Evolutionary conservation across 2,329 filamentous ascomycete species (phyloP), one percentile per base, ranked within the genome.

Genomic region (Clonostachys chloroleuca): DNA sequence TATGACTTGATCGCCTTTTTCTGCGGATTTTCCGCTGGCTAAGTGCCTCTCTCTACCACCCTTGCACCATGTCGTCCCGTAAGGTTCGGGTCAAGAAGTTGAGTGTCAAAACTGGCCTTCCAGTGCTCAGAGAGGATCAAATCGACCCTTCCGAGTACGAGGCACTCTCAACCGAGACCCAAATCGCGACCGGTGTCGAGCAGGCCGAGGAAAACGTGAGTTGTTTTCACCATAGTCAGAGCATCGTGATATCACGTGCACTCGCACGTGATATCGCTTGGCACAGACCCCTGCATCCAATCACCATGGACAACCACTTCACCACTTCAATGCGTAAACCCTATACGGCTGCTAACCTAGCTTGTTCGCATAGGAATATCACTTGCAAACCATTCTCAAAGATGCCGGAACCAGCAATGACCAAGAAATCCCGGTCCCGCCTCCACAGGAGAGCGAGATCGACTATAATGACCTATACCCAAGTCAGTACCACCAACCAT

Each of bases 141-240:
- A 87, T 97, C 70, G 91, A 96, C 64, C 78, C 86, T 63, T 81
- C 78, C 61, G 83, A 91, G 69, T 95, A 96, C 68, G 89, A 95
- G 71, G 82, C 88, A 60, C 84, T 92, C 65, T 87, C 87, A 58
- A 86, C 87, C 65, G 80, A 89, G 81, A 75, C 83, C 78, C 72
- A 89, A 86, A 90, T 96, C 65, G 91, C 94, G 65, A 96, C 92
- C 56, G 94, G 94, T 70, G 94, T 99, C 59, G 94, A 99, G 71
- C 92, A 95, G 66, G 89, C 85, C 55, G 94, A 99, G 73, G 92
- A 97, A 82, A 92, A 92, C 74, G 94, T 96, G 72, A 83, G 91
- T 89, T 53, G 54, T 55, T 54, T 56, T 59, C 57, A 51, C 55
- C 50, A 51, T 51, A 47, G 57, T 52, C 47, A 51, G 56, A 53